Evolutionary conservation across 2,329 filamentous ascomycete species (phyloP).

Genomic region (Neofusicoccum umdonicola): DNA sequence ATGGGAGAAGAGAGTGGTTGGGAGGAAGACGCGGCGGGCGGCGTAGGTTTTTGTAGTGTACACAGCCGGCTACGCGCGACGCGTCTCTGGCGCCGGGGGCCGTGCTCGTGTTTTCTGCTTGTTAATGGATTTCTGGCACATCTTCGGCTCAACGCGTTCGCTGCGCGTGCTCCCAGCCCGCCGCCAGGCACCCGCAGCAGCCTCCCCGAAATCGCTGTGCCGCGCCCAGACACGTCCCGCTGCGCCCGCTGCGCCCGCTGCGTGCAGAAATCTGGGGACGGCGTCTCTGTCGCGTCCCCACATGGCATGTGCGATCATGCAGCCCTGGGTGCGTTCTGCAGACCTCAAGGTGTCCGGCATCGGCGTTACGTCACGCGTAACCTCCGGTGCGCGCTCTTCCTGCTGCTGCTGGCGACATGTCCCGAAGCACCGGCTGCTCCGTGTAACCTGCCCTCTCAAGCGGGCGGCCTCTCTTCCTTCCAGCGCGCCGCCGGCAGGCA

Average conservation of each 20-base stretch:
- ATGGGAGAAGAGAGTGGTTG: constrained; percentile 2
- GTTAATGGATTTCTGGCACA: constrained; percentile 5
- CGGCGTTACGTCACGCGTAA: constrained; percentile 10
- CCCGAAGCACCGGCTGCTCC: background rate
- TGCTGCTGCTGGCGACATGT: background rate
- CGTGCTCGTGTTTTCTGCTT: constrained; percentile 9
- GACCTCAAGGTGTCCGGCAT: constrained; percentile 8
- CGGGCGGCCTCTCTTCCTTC: no score
- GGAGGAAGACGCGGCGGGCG: constrained; percentile 7
- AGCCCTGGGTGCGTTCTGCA: background rate
- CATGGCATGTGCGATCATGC: background rate
- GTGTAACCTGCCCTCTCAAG: no score
- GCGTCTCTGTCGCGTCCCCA: background rate
- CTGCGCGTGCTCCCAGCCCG: background rate
- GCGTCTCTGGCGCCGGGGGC: constrained; percentile 12
- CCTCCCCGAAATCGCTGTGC: background rate
- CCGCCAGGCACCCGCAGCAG: background rate
- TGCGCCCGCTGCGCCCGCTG: background rate
- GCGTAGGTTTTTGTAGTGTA: constrained; percentile 11
- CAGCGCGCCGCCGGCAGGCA: no score
- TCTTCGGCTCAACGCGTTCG: background rate
- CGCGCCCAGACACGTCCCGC: background rate
- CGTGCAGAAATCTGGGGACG: background rate
- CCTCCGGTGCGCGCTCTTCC: background rate
- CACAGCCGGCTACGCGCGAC: background rate